These are phyloP conservation scores for Hirschioporus abietinus DNA, from an alignment of 768 basidiomycete genomes.

Conservation along the genomic window DNA sequence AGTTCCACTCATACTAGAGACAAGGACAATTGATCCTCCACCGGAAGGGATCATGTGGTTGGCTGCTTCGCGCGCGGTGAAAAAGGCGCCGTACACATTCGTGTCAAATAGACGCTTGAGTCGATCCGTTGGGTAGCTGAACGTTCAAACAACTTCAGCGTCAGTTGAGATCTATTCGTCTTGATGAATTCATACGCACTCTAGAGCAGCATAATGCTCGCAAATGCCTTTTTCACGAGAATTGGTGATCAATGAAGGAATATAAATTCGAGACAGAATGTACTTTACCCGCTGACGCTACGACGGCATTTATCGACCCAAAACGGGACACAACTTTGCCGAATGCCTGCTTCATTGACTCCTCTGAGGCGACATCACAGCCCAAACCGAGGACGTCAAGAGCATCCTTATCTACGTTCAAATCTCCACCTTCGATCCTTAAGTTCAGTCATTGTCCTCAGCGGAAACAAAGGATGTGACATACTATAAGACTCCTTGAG, in stretches of 20 bases:
- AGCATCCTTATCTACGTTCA: neutral
- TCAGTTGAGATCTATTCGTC: neutral
- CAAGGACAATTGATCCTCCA: constrained; percentile 76
- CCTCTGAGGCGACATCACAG: constrained; percentile 86
- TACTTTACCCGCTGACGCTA: constrained; percentile 75
- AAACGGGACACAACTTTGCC: constrained; percentile 53
- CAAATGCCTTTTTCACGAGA: constrained; percentile 52
- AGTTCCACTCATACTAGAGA: constrained; percentile 89
- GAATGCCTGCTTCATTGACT: constrained; percentile 70
- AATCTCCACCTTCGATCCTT: neutral
- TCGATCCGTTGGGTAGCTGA: constrained; percentile 80
- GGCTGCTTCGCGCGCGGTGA: constrained; percentile 92
- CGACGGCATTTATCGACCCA: constrained; percentile 75
- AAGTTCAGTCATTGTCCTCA: neutral
- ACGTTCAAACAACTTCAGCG: neutral
- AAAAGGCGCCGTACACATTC: constrained; percentile 92
- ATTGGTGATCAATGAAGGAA: constrained; percentile 5
- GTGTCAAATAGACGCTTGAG: constrained; percentile 82
- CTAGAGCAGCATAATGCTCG: constrained; percentile 84
- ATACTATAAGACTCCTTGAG: constrained; percentile 27
- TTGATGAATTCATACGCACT: constrained; percentile 44
- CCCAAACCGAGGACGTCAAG: constrained; percentile 68
- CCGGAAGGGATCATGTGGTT: constrained; percentile 82
- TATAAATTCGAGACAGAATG: neutral
- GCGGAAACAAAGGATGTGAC: neutral